Base-by-base conservation (phyloP, 352 stramenopile genomes). In the Pythium utonaiense region DNA sequence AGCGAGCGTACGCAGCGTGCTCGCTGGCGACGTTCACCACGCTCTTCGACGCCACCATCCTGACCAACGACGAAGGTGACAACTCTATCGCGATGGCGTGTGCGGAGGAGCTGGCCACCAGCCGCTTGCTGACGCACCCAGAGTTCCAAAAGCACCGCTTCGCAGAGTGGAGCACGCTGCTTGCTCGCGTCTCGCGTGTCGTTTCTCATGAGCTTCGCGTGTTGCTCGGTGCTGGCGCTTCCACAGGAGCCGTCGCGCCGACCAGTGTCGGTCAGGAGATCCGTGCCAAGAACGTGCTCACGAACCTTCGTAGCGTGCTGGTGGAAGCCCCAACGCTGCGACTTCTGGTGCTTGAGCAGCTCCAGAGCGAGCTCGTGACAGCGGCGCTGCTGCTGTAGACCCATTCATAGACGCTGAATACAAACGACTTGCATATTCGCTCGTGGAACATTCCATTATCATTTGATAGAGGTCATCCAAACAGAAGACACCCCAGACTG, bases 131-230 rank as follows among this genome's bases (percentile, higher is more conserved):
- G 31, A 61, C 70, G 41, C 79, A 82, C 25, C 54, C 50, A 2
- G 79, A 91, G 21, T 68, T 81, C n/a, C 69, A 88, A 55, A 80
- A 73, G n/a, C 59, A 62, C n/a, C 55, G 52, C 17, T 86, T 88
- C 36, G 38, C 34, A 13, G 66, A 84, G 21, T 91, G 80, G 82
- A 67, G 74, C 0, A n/a, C 21, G 1, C 38, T 88, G 41, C 53
- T 89, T 6, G 45, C 53, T 2, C 60, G 62, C 2, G 74, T 80
- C 17, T 56, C 66, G 4, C 66, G 66, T 2, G 65, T 78, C 3
- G 61, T 89, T 13, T 57, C 70, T 2, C 17, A 19, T 0, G 44
- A 67, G 28, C 44, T 59, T 10, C 34, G 52, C 8, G 28, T 48
- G 12, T 21, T 52, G 13, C 4, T 52, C 25, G 25, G 10, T 10